These are phyloP conservation scores for Microbotryum violaceum DNA, from an alignment of 1,284 basidiomycete species.

Conservation along the genomic window DNA sequence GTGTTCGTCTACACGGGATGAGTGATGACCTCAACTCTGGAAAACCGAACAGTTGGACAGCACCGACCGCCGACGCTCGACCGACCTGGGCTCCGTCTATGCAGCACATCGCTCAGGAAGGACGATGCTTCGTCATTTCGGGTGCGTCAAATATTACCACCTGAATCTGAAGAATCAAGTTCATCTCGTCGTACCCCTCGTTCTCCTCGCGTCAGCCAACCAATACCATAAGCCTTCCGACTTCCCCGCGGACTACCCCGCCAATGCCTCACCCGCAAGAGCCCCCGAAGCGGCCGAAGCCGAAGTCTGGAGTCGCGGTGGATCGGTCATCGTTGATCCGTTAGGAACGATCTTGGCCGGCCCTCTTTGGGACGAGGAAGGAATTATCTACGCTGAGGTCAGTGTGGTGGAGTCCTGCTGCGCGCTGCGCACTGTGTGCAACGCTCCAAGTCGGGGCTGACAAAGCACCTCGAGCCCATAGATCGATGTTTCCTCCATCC, in stretches of 20 bases:
- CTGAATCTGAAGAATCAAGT: constrained; percentile 39
- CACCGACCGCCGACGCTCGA: constrained; percentile 61
- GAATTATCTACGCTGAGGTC: constrained; percentile 52
- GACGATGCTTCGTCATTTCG: constrained; percentile 63
- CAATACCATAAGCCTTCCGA: constrained; percentile 18
- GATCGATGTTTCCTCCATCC: constrained; percentile 54
- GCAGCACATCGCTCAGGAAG: constrained; percentile 60
- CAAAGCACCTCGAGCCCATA: constrained; percentile 29
- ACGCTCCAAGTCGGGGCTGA: too few relatives aligned
- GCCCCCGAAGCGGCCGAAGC: neutral
- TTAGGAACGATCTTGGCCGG: constrained; percentile 61
- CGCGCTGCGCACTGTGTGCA: too few relatives aligned
- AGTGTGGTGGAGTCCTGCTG: neutral
- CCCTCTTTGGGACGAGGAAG: constrained; percentile 55
- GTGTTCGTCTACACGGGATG: constrained; percentile 36
- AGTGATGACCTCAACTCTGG: constrained; percentile 50
- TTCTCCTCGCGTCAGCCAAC: constrained; percentile 37
- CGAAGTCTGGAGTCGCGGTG: constrained; percentile 53
- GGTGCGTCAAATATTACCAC: constrained; percentile 23
- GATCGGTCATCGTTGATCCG: constrained; percentile 60
- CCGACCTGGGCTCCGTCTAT: constrained; percentile 58
- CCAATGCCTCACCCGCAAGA: neutral
- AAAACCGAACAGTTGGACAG: constrained; percentile 52
- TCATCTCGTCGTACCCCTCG: constrained; percentile 53
- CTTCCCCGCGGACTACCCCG: constrained; percentile 34